Evolutionary conservation across 73 alveolate genomes (phyloP).

Genomic region (Tetrahymena elliotti): DNA sequence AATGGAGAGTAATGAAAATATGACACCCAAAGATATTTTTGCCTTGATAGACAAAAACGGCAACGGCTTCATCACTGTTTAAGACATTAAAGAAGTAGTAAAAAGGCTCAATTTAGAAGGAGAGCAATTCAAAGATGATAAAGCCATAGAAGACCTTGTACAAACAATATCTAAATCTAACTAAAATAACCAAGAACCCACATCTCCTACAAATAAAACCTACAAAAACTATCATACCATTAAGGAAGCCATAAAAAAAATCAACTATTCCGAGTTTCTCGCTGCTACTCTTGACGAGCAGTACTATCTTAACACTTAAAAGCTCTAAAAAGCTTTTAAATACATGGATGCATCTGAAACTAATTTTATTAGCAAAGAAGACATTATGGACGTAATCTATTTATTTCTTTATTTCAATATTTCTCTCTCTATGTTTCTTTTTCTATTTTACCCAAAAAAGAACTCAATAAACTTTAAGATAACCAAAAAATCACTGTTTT

Average conservation of each 20-base stretch:
- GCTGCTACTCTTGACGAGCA: background rate
- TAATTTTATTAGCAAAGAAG: background rate
- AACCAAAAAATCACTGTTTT: too few species aligned
- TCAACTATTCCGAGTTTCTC: background rate
- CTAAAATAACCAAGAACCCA: background rate
- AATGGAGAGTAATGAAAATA: background rate
- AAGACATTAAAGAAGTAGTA: background rate
- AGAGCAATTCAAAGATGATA: background rate
- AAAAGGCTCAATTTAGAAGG: background rate
- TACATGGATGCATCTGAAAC: background rate
- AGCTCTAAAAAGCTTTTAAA: background rate
- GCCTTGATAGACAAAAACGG: background rate
- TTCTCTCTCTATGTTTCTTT: background rate
- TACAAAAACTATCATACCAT: background rate
- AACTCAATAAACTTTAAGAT: too few species aligned
- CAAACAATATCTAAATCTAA: background rate
- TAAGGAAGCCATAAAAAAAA: background rate
- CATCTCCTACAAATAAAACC: background rate
- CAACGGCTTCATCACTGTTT: background rate
- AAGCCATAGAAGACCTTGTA: background rate
- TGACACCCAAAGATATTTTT: background rate
- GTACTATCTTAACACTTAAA: background rate
- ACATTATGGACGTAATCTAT: background rate
- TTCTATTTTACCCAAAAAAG: background rate
- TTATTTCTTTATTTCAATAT: background rate